Percentiles rank a stretch among this genome's conserved stretches.
Evolutionary conservation across 331 rosid species (phyloP).

Genomic region (Arachis monticola): DNA sequence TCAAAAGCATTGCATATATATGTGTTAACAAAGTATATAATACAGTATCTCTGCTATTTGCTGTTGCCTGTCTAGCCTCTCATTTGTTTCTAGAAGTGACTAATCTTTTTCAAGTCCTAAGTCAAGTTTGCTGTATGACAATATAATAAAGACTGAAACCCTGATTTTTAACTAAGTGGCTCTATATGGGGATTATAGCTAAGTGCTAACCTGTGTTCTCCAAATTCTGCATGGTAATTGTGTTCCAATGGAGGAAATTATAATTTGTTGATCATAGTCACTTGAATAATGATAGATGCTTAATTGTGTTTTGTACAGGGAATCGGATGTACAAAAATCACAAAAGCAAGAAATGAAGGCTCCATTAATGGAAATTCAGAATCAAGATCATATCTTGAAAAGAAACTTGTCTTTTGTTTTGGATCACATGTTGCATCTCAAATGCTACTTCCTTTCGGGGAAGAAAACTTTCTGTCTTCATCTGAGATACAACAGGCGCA

Average conservation of each 20-base stretch:
- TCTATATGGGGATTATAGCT: not conserved
- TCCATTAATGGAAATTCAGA: constrained; percentile 68
- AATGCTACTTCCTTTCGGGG: constrained; percentile 96
- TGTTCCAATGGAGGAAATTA: not conserved
- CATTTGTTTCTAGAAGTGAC: constrained; percentile 11
- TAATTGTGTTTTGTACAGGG: constrained; percentile 60
- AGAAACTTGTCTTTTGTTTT: constrained; percentile 94
- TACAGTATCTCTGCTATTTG: constrained; percentile 21
- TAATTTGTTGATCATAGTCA: constrained; percentile 4
- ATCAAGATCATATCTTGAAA: constrained; percentile 95
- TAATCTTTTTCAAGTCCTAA: not conserved
- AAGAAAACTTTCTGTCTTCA: constrained; percentile 85
- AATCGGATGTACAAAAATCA: constrained; percentile 94
- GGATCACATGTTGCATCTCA: constrained; percentile 90
- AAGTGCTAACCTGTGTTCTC: constrained; percentile 3
- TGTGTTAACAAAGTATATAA: not conserved
- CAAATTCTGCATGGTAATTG: not conserved
- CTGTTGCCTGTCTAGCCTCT: constrained; percentile 24
- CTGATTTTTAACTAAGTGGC: not conserved
- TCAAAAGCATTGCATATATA: constrained; percentile 9
- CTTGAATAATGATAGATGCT: constrained; percentile 39
- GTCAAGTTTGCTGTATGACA: constrained; percentile 6
- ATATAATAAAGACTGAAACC: constrained; percentile 20
- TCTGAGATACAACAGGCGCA: constrained; percentile 87
- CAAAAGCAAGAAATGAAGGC: constrained; percentile 74